Evolutionary conservation across 2,329 filamentous ascomycete species (phyloP), one percentile per base, ranked within the genome.

Genomic region (Bertia moriformis): DNA sequence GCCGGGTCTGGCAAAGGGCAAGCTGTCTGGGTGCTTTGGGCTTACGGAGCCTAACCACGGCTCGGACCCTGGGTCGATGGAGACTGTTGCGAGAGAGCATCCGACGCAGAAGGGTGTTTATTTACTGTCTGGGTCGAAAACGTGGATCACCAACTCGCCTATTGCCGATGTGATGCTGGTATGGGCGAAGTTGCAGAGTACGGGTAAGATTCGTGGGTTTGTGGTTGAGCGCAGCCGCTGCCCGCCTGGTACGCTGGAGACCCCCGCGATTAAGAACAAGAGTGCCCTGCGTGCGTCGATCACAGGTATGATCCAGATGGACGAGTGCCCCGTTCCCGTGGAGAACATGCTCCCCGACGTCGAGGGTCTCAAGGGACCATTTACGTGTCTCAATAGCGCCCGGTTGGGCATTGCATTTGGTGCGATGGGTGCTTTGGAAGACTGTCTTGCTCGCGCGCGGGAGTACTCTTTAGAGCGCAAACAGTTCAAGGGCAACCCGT

Each of bases 91-190:
- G 10, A 76, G 71, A 51, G 67, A 69, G 19, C 76, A 82, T 51
- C 74, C 77, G 2, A 69, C 65, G 4, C 78, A 79, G 56, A 70
- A 78, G 48, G 76, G 75, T 4, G 73, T 75, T 49, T 78, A 71
- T 49, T 65, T 69, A 36, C 54, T 82, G 5, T 74, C 69, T 14
- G 77, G 77, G 1, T 60, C 72, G 18, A 82, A 82, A 60, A 82
- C 78, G 1, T 82, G 77, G 77, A 82, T 82, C 50, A 82, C 78
- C 17, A 82, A 82, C 54, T 78, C 73, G 2, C 78, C 77, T 2
- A 81, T 82, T 46, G 66, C 75, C 3, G 76, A 82, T 45, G 58
- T 81, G 3, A 57, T 79, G 38, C 57, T 82, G n/a, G 72, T 82
- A 2, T 82, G 77, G 77, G 77, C 77, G 4, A 81, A 81, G 56